Evolutionary conservation across 352 stramenopile species (phyloP).

Genomic region (Globisporangium paddicum): DNA sequence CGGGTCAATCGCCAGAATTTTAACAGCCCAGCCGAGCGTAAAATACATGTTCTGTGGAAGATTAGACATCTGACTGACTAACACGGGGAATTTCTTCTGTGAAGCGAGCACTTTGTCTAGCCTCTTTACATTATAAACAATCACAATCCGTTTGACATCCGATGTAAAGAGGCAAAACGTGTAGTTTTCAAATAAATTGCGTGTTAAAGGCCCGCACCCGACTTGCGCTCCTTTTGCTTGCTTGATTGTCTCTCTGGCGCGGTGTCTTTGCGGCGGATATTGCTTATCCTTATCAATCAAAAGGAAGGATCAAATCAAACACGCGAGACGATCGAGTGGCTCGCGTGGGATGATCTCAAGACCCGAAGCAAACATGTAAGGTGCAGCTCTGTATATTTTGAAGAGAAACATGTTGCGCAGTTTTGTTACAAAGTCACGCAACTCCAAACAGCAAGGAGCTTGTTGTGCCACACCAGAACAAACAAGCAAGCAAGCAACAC

Average conservation of each 20-base stretch:
- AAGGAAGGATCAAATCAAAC: not conserved
- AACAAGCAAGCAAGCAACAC: too few species aligned
- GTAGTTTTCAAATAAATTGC: not conserved
- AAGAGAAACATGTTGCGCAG: slow-evolving; percentile 2
- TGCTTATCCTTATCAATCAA: too few species aligned
- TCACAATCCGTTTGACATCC: not conserved
- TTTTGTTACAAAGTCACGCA: slow-evolving; percentile 9
- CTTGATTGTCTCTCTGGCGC: not conserved
- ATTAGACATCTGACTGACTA: not conserved
- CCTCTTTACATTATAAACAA: not conserved
- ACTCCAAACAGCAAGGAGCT: too few species aligned
- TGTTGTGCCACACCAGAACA: not conserved
- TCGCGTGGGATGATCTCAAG: not conserved
- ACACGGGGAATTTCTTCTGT: not conserved
- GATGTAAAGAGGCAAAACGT: not conserved
- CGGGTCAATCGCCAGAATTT: not conserved
- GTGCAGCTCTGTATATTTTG: too few species aligned
- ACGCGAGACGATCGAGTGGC: not conserved
- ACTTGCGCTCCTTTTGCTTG: not conserved
- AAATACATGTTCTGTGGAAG: not conserved
- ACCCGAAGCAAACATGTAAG: too few species aligned
- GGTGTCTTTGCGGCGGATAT: not conserved
- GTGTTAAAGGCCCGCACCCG: not conserved
- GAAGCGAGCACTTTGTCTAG: not conserved
- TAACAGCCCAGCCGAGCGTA: not conserved